Conservation (phyloP, 1,139 yeast genomes). For the Sugiyamaella pinicola region DNA sequence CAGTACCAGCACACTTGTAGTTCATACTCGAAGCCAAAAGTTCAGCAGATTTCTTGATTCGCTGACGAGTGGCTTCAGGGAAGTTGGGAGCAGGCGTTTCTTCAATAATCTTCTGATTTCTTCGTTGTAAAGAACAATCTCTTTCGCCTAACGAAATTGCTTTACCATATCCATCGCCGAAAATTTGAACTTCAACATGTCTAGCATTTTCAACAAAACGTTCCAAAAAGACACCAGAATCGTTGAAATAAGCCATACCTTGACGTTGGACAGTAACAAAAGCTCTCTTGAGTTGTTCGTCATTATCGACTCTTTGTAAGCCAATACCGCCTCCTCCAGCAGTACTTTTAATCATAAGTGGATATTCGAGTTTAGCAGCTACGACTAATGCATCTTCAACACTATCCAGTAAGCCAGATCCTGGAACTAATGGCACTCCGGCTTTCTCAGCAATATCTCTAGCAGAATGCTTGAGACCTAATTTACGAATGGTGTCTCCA, state of each 20-base stretch:
- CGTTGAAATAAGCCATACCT: constrained; percentile 90
- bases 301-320: constrained; percentile 84
- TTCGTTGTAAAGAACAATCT: constrained; percentile 95
- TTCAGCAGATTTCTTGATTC: constrained; percentile 83
- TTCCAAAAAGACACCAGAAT: constrained; percentile 91
- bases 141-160: constrained; percentile 95
- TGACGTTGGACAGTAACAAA: constrained; percentile 91
- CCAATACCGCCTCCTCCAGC: constrained; percentile 99
- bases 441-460: constrained; percentile 88
- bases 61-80: constrained; percentile 72
- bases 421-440: constrained; percentile 93
- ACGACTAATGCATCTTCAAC: constrained; percentile 72
- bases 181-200: constrained; percentile 94
- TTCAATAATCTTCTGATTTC: constrained; percentile 94
- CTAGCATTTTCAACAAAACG: constrained; percentile 91
- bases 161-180: constrained; percentile 91
- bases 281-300: constrained; percentile 75
- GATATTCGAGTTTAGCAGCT: constrained; percentile 82
- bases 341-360: constrained; percentile 94
- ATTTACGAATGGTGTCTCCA: constrained; percentile 84
- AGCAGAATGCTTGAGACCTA: constrained; percentile 95
- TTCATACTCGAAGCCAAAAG: constrained; percentile 76
- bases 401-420: constrained; percentile 75
- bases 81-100: constrained; percentile 97
- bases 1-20: constrained; percentile 96